Evolutionary conservation across 495 filamentous ascomycete species (phyloP), one percentile per base, ranked within the genome.

Genomic region (Penicillium antarcticum): DNA sequence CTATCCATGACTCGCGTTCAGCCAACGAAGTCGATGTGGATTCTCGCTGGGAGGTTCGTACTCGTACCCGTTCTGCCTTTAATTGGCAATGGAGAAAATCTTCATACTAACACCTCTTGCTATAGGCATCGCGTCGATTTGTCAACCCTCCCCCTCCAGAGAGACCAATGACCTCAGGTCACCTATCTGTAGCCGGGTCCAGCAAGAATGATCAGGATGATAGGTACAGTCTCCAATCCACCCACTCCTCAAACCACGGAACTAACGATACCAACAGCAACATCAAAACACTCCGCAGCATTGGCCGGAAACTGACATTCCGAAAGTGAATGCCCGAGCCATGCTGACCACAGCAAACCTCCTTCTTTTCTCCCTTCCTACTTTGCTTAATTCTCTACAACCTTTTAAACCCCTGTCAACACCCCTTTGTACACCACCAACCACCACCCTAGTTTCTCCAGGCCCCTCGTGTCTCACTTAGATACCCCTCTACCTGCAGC

Each of bases 21-120:
- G 61, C 60, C 7, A 68, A 57, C 61, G 72, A 73, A 40, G 71
- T 68, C 4, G 72, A 75, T 44, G 65, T 72, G 18, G 68, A 73
- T 57, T 68, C 70, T 59, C 68, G 68, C n/a, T 71, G 67, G 70
- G 70, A 73, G 65, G 67, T 68, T 52, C 24, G 66, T 62, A n/a
- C 29, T 52, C 24, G 66, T 62, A n/a, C 29, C 41, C 18, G 19
- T 34, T 14, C 1, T 18, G 14, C 18, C 12, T 26, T 26, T n/a
- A 23, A 4, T 23, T 34, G 5, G 23, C 13, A 23, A 17, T 18
- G 9, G 9, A 8, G 1, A 4, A 36, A 19, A 5, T 14, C 12
- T 12, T 19, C 11, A 46, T 48, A 38, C 61, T 68, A 53, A 70
- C n/a, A 51, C 13, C 48, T 2, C 26, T 43, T 39, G 6, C n/a